phyloP scores from a whole-genome alignment of 352 stramenopile genomes.

The Phytopythium delawarense region DNA sequence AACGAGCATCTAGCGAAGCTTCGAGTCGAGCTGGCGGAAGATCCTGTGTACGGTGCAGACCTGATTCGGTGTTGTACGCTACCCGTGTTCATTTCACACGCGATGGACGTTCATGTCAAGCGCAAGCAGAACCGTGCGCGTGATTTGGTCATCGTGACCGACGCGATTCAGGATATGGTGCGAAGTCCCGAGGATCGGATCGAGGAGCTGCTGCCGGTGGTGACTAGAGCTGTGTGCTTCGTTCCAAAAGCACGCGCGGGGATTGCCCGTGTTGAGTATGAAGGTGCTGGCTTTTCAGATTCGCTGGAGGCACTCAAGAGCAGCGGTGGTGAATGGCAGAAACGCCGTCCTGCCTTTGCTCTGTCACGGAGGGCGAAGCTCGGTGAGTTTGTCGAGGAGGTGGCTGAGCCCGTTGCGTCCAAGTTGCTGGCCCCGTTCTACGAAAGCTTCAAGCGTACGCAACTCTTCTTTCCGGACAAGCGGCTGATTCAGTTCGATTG shows the following conservation, averaged over 20 bases:
- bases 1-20: conserved; percentile 22
- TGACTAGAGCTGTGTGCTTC: conserved; percentile 69
- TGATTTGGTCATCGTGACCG: conserved; percentile 21
- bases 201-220: conserved; percentile 28
- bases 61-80: conserved; percentile 44
- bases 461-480: conserved; percentile 97
- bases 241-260: conserved; percentile 63
- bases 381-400: conserved; percentile 15
- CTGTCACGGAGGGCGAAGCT: conserved; percentile 30
- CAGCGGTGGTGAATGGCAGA: background rate
- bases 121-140: conserved; percentile 6
- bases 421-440: conserved; percentile 44
- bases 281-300: conserved; percentile 32
- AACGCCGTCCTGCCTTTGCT: conserved; percentile 19
- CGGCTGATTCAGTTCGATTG: conserved; percentile 98
- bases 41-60: conserved; percentile 46
- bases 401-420: conserved; percentile 26
- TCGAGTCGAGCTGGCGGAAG: conserved; percentile 26
- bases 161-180: conserved; percentile 49
- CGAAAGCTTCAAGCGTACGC: conserved; percentile 67
- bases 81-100: conserved; percentile 63
- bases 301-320: background rate
- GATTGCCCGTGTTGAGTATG: conserved; percentile 32
- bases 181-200: conserved; percentile 39
- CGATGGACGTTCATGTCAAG: conserved; percentile 64